These are phyloP conservation scores for Russula sp. DNA, from an alignment of 768 basidiomycete species.

Conservation along the genomic window DNA sequence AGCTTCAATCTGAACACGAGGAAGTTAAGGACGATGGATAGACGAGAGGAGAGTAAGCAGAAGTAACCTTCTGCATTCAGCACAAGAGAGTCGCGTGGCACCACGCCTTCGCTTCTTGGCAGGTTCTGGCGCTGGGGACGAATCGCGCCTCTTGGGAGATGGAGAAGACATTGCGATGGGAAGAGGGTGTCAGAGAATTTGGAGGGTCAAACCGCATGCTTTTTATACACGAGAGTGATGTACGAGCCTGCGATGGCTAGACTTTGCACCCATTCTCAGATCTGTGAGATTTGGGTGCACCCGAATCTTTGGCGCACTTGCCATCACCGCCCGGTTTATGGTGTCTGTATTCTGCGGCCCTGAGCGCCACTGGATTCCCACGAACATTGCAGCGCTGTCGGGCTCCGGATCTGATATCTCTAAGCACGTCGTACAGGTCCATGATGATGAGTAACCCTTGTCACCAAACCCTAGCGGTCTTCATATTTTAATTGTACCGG, in stretches of 20 bases:
- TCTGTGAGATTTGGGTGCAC: not conserved
- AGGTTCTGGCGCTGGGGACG: slow-evolving; percentile 25
- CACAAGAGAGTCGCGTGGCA: slow-evolving; percentile 70
- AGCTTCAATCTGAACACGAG: slow-evolving; percentile 46
- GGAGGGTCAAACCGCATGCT: not conserved
- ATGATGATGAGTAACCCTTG: not conserved
- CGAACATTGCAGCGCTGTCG: not conserved
- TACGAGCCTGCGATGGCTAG: not conserved
- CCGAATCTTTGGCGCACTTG: not conserved
- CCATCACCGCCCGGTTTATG: slow-evolving; percentile 9
- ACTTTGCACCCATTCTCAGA: not conserved
- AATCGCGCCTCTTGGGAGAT: slow-evolving; percentile 28
- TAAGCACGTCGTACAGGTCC: not conserved
- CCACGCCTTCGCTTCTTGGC: slow-evolving; percentile 49
- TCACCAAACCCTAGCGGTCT: not conserved
- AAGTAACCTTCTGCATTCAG: slow-evolving; percentile 64
- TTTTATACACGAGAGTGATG: slow-evolving; percentile 3
- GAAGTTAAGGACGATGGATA: slow-evolving; percentile 13
- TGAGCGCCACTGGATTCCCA: not conserved
- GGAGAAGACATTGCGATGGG: slow-evolving; percentile 24
- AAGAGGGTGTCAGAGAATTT: slow-evolving; percentile 25
- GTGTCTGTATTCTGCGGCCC: not conserved
- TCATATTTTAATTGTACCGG: not conserved
- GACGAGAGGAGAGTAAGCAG: slow-evolving; percentile 3
- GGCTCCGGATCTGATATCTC: not conserved